Evolutionary conservation across 1,284 basidiomycete species (phyloP), one percentile per base, ranked within the genome.

Genomic region (Garcileccinum viscosum): DNA sequence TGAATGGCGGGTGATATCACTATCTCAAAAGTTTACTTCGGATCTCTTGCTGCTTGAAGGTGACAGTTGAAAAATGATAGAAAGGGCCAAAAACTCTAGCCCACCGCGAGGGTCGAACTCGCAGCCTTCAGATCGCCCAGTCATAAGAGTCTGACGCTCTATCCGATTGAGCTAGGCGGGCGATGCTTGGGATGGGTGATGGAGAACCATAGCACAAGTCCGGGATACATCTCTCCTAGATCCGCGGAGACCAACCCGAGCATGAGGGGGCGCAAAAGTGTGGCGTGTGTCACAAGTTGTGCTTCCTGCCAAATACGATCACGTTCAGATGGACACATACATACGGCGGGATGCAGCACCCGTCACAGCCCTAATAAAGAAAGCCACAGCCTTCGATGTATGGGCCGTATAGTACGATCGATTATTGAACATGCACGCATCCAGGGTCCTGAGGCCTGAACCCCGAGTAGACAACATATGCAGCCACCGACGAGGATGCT

Each of bases 41-140:
- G 7, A 47, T n/a, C 1, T 8, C 12, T 47, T 24, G n/a, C 14
- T 47, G 42, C 9, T 35, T 5, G 9, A 65, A 63, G 24, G 11
- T 24, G 5, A 33, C 6, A 8, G 27, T 32, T 64, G 19, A n/a
- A 42, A 30, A 44, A 15, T 38, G 14, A 27, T 24, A 11, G 24
- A 19, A 42, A 19, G 40, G 11, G 3, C 30, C 30, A 30, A 56
- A 56, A 56, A 56, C 53, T 56, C 27, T 27, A 24, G 91, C 90
- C 91, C 91, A 93, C 91, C 91, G 91, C 90, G 91, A 93, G 92
- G 91, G 91, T 93, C 92, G 91, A 93, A 93, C 91, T 92, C 90
- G 90, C 92, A 93, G 90, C 91, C 91, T 93, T 93, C 92, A 91
- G 90, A 91, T 90, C 73, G 74, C 79, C 77, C 76, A 77, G 76